Evolutionary conservation across 129 eudicot species (phyloP), one percentile per base, ranked within the genome.

Genomic region (Ambrosia trifida): DNA sequence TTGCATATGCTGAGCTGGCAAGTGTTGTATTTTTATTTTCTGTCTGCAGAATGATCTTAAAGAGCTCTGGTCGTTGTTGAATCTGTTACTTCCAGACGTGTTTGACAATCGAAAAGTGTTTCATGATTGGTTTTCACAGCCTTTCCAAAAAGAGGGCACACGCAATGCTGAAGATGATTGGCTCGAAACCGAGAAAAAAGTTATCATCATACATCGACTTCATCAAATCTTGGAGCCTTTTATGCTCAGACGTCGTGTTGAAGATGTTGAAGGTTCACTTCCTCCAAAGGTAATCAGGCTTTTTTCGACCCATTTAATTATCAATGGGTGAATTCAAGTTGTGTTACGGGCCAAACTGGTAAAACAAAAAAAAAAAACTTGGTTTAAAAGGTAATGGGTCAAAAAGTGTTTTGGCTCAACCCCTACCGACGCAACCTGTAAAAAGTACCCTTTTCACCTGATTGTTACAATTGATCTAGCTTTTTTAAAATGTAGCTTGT

Each of bases 201-300:
- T 94, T 50, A 94, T 94, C 70, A 83, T 94, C 71, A 94, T 94
- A 54, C 99, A 94, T 66, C 81, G 99, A 58, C 99, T 94, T 70
- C 99, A 94, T 83, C 99, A 94, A 74, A 94, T 94, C 47, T 77
- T 94, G 60, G 99, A 94, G 83, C 99, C 99, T 70, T 94, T 94
- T 53, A 94, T 94, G 99, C 99, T 94, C 65, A 82, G 99, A 69
- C 97, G 99, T 24, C 99, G 99, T 75, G 99, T 94, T 54, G 99
- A 94, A 86, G 99, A 94, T 78, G 99, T 94, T 31, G 99, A 94
- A 85, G 99, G 99, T 47, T 94, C 99, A 59, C 96, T 94, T 77
- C 99, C 99, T 66, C 99, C 99, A 7, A 94, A 94, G 97, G 99
- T 94, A 83, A n/a, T 62, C 44, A 13, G 13, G n/a, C 35, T 57